These are phyloP conservation scores for Terfezia claveryi DNA, from an alignment of 495 filamentous ascomycete species.

Conservation along the genomic window DNA sequence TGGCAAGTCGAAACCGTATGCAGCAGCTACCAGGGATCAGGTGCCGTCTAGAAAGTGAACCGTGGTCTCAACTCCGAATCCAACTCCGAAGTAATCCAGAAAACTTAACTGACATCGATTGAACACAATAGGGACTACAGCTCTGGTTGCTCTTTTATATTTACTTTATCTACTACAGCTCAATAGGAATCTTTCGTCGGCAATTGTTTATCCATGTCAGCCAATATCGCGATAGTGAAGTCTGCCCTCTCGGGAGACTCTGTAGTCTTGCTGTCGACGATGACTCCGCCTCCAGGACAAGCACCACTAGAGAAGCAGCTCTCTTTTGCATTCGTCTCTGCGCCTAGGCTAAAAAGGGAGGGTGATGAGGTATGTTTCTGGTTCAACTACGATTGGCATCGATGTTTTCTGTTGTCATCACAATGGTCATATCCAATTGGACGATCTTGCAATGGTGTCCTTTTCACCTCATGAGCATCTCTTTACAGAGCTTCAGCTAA, in stretches of 20 bases:
- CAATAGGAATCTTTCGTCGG: background rate
- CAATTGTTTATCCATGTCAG: constrained; percentile 2
- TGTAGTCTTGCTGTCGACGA: constrained; percentile 48
- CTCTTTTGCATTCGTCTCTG: constrained; percentile 75
- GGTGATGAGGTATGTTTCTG: constrained; percentile 50
- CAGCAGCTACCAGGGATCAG: too few relatives aligned
- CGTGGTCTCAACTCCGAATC: too few relatives aligned
- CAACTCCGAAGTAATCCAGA: too few relatives aligned
- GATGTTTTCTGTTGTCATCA: constrained; percentile 2
- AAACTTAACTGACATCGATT: too few relatives aligned
- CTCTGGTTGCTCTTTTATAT: background rate
- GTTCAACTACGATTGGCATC: background rate
- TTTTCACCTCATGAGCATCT: background rate
- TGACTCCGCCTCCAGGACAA: constrained; percentile 36
- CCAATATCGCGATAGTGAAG: constrained; percentile 60
- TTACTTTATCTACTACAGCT: background rate
- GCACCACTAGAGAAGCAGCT: constrained; percentile 48
- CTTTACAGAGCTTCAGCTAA: constrained; percentile 1
- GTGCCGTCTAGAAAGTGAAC: too few relatives aligned
- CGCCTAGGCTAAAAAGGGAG: constrained; percentile 65
- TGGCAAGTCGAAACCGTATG: too few relatives aligned
- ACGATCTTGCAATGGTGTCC: background rate
- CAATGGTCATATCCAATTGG: too few relatives aligned
- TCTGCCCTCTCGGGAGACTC: constrained; percentile 83
- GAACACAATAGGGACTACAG: background rate